Conservation (phyloP, 176 grass and related monocot genomes). For the Triticum urartu region DNA sequence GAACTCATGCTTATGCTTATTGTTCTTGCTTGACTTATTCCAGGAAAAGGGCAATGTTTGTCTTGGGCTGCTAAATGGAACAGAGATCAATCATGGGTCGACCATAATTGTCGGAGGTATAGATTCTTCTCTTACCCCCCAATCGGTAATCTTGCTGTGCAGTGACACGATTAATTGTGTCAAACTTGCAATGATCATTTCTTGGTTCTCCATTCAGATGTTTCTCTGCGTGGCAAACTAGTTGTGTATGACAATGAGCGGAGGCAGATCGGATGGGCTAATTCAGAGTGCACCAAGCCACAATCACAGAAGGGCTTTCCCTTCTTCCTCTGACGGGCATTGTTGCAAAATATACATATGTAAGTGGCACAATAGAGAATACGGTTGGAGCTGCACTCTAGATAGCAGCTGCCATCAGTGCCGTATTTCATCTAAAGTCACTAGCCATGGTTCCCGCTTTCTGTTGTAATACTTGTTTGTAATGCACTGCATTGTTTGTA, state of each 20-base stretch:
- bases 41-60: slow-evolving; percentile 95
- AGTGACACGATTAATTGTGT: neutral
- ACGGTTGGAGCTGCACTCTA: neutral
- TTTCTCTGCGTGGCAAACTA: slow-evolving; percentile 91
- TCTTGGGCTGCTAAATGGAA: slow-evolving; percentile 86
- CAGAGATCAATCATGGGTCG: slow-evolving; percentile 68
- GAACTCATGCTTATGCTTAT: neutral
- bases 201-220: slow-evolving; percentile 53
- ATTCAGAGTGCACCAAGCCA: slow-evolving; percentile 65
- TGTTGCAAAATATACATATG: neutral
- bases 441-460: neutral
- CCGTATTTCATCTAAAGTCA: neutral
- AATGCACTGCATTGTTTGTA: slow-evolving; percentile 24
- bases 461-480: slow-evolving; percentile 24
- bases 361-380: slow-evolving; percentile 1
- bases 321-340: slow-evolving; percentile 63
- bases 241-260: slow-evolving; percentile 88
- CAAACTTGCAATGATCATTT: neutral
- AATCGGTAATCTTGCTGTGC: neutral
- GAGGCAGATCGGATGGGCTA: slow-evolving; percentile 78
- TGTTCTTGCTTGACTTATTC: slow-evolving; percentile 26
- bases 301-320: slow-evolving; percentile 69
- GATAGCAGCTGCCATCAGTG: slow-evolving; percentile 10
- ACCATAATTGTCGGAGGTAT: slow-evolving; percentile 94
- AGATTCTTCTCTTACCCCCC: slow-evolving; percentile 4